A percentile compares a stretch with the other conserved stretches of the same genome.
Conservation (phyloP, 495 filamentous ascomycete genomes). For the Annulohypoxylon bovei region DNA sequence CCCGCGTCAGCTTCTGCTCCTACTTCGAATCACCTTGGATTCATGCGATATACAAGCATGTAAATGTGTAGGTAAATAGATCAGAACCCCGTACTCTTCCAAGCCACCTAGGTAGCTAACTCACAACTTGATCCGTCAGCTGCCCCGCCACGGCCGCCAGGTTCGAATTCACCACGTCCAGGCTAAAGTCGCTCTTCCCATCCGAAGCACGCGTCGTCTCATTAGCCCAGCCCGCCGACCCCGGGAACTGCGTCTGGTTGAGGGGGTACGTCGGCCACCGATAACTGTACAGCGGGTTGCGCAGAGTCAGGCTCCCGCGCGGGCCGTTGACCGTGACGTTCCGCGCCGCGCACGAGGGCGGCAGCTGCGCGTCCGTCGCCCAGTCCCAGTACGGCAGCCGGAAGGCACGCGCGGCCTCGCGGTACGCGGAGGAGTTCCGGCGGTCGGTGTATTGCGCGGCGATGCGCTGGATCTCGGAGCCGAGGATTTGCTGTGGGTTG, state of each 20-base stretch:
- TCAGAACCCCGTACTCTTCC: no score
- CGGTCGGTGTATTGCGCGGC: constrained; percentile 44
- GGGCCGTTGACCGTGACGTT: constrained; percentile 50
- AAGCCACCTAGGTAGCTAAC: no score
- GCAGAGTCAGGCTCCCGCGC: constrained; percentile 36
- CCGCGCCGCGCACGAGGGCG: constrained; percentile 36
- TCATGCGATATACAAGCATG: no score
- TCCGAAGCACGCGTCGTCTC: constrained; percentile 45
- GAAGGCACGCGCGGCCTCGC: constrained; percentile 47
- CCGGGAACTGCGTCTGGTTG: constrained; percentile 41
- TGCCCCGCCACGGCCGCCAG: constrained; percentile 25
- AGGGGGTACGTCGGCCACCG: constrained; percentile 44
- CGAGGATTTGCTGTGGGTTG: constrained; percentile 50
- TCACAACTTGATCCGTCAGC: constrained; percentile 47
- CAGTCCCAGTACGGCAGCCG: constrained; percentile 59
- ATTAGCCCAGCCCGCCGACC: constrained; percentile 13
- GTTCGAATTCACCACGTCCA: constrained; percentile 36
- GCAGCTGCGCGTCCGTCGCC: constrained; percentile 46
- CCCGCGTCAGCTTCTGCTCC: background rate
- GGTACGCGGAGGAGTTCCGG: constrained; percentile 42
- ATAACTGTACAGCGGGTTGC: constrained; percentile 54
- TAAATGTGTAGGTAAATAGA: no score
- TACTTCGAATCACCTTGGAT: no score
- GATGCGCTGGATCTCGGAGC: constrained; percentile 47
- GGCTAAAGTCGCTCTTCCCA: constrained; percentile 30